Conservation (phyloP, 495 filamentous ascomycete species). For the Halenospora varia region DNA sequence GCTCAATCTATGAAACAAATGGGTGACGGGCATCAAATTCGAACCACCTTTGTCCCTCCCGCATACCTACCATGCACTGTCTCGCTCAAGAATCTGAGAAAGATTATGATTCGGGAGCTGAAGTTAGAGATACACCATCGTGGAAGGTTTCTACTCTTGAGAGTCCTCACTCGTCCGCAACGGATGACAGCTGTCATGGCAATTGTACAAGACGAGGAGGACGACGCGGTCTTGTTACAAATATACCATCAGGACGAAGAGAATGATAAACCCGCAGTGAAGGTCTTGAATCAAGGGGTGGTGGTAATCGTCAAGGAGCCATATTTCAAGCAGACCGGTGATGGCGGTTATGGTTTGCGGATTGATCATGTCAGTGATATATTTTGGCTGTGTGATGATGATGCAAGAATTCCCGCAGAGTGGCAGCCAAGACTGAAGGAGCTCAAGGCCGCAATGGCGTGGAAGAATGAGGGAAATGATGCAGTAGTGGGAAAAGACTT, state of each 20-base stretch:
- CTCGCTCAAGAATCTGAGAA: conserved; percentile 19
- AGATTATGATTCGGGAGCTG: conserved; percentile 30
- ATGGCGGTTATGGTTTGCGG: conserved; percentile 38
- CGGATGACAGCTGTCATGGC: conserved; percentile 38
- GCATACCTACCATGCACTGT: neutral
- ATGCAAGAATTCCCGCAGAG: conserved; percentile 12
- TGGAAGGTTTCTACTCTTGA: conserved; percentile 38
- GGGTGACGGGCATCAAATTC: neutral
- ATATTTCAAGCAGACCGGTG: conserved; percentile 36
- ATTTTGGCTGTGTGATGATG: conserved; percentile 25
- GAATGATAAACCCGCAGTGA: neutral
- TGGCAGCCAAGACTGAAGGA: neutral
- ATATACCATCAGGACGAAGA: conserved; percentile 10
- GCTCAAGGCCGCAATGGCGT: conserved; percentile 4
- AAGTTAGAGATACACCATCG: conserved; percentile 46
- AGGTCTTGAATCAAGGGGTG: conserved; percentile 24
- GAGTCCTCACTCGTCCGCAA: conserved; percentile 34
- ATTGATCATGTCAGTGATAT: conserved; percentile 51
- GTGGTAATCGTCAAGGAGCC: conserved; percentile 49
- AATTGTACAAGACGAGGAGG: conserved; percentile 47
- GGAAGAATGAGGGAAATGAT: conserved; percentile 29
- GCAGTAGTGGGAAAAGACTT: conserved; percentile 20
- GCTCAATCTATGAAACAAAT: neutral
- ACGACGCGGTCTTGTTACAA: conserved; percentile 29
- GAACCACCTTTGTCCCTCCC: neutral